These are phyloP conservation scores for Beauveria varroae DNA, from an alignment of 2,329 filamentous ascomycete species.

Conservation along the genomic window DNA sequence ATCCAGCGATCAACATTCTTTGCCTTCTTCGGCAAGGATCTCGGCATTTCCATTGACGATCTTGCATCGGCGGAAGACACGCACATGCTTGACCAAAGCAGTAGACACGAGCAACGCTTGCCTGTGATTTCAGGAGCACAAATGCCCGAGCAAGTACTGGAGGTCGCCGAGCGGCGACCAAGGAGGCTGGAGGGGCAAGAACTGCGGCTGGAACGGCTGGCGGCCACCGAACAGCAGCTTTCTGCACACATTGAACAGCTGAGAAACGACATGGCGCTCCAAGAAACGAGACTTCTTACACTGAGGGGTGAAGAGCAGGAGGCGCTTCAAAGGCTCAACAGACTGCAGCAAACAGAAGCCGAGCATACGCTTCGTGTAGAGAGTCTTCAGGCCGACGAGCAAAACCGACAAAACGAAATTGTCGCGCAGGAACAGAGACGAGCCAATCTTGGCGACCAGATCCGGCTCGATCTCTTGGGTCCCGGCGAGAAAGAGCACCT, in stretches of 20 bases:
- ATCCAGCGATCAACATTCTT: neutral
- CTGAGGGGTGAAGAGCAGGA: neutral
- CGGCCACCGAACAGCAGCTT: neutral
- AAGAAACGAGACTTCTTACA: neutral
- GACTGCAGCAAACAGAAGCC: neutral
- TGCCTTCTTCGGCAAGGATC: neutral
- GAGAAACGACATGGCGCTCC: neutral
- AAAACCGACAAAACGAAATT: neutral
- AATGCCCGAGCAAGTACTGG: neutral
- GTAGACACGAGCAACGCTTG: neutral
- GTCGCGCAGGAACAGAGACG: neutral
- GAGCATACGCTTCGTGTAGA: neutral
- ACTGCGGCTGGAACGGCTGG: neutral
- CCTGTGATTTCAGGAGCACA: neutral
- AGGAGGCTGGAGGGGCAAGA: neutral
- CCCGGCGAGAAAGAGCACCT: neutral
- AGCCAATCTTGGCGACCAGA: neutral
- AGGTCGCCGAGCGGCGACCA: neutral
- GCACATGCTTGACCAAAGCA: neutral
- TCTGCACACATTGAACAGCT: neutral
- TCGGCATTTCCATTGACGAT: neutral
- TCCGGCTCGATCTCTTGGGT: neutral
- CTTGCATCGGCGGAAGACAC: neutral
- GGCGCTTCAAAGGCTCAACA: neutral
- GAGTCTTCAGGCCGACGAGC: neutral